Conservation (phyloP, 495 filamentous ascomycete genomes). For the Sphaerosporella brunnea region DNA sequence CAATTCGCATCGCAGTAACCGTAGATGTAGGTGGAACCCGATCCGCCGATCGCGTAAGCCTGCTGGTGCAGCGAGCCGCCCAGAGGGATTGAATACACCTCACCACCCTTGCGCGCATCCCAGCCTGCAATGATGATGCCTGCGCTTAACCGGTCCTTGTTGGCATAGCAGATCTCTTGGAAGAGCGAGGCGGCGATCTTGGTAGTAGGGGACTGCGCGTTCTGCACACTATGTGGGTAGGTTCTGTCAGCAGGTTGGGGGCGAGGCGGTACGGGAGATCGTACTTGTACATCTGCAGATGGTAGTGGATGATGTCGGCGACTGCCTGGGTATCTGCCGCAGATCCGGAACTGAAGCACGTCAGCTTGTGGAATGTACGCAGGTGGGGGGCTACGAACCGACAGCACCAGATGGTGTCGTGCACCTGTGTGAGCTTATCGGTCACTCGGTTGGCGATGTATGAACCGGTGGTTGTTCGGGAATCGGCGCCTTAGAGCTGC, state of each 20-base stretch:
- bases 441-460: conserved; percentile 99
- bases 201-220: conserved; percentile 75
- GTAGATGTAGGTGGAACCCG: conserved; percentile 97
- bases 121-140: conserved; percentile 96
- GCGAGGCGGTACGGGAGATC: conserved; percentile 5
- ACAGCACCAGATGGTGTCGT: conserved; percentile 99
- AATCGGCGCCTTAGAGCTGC: conserved; percentile 53
- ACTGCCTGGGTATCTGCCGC: conserved; percentile 96
- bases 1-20: conserved; percentile 95
- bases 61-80: conserved; percentile 97
- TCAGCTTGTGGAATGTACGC: neutral
- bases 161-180: conserved; percentile 91
- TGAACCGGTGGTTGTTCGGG: conserved; percentile 91
- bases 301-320: conserved; percentile 91
- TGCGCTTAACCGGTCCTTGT: conserved; percentile 87
- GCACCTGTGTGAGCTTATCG: conserved; percentile 95
- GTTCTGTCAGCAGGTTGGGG: too few species aligned
- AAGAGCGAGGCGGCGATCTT: conserved; percentile 87
- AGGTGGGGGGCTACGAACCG: conserved; percentile 26
- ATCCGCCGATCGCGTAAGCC: conserved; percentile 85
- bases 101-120: conserved; percentile 80
- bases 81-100: conserved; percentile 91
- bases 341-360: conserved; percentile 49
- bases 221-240: conserved; percentile 55
- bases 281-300: conserved; percentile 67